phyloP scores from a whole-genome alignment of 768 basidiomycete species.

The Hortiboletus campestris region DNA sequence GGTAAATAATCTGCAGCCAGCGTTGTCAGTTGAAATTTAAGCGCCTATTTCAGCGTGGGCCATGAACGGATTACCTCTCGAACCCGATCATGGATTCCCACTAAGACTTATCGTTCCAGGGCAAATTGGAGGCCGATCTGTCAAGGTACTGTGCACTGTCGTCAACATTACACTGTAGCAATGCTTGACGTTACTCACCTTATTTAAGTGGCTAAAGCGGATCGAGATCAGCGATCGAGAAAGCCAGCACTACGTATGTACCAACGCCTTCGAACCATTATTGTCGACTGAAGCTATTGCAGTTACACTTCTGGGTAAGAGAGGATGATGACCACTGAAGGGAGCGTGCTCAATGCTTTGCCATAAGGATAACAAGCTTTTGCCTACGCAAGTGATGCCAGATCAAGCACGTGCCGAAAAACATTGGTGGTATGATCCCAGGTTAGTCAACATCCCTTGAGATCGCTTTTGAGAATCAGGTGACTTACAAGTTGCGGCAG shows the following conservation, averaged over 20 bases:
- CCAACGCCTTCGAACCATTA: not conserved
- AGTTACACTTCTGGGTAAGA: slow-evolving; percentile 38
- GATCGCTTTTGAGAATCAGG: not conserved
- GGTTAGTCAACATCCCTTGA: slow-evolving; percentile 21
- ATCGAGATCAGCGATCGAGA: slow-evolving; percentile 53
- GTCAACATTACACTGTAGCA: not conserved
- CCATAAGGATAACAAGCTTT: slow-evolving; percentile 53
- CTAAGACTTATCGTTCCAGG: slow-evolving; percentile 62
- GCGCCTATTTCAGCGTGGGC: slow-evolving; percentile 38
- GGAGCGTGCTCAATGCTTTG: not conserved
- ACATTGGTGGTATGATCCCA: slow-evolving; percentile 56
- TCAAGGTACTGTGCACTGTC: slow-evolving; percentile 30
- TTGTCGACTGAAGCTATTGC: not conserved
- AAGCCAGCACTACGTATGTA: slow-evolving; percentile 48
- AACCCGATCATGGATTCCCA: slow-evolving; percentile 66
- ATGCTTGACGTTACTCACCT: not conserved
- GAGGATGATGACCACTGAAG: not conserved
- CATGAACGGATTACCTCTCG: slow-evolving; percentile 59
- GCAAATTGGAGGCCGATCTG: slow-evolving; percentile 59
- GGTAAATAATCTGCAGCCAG: slow-evolving; percentile 16
- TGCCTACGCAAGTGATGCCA: slow-evolving; percentile 51
- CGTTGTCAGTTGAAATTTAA: not conserved
- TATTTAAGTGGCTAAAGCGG: slow-evolving; percentile 49
- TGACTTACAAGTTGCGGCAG: slow-evolving; percentile 6
- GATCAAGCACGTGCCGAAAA: slow-evolving; percentile 51